These are phyloP conservation scores for Vanrija sp. DNA, from an alignment of 1,284 basidiomycete species.

Conservation along the genomic window DNA sequence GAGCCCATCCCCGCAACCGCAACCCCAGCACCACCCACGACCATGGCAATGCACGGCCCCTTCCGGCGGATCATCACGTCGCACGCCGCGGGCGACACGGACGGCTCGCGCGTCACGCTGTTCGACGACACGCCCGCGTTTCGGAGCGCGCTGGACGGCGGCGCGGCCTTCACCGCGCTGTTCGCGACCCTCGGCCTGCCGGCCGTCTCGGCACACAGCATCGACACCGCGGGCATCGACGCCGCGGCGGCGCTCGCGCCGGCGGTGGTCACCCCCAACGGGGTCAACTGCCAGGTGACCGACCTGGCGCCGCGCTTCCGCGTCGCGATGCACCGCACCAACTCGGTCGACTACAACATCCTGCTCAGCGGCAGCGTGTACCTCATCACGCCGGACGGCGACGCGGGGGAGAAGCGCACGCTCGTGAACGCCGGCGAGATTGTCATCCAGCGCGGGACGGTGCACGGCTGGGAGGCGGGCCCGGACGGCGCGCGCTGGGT, in stretches of 20 bases:
- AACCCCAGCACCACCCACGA: neutral
- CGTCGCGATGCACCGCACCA: constrained; percentile 40
- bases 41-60: constrained; percentile 13
- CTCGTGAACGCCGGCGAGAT: constrained; percentile 38
- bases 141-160: constrained; percentile 22
- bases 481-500: constrained; percentile 40
- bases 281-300: constrained; percentile 43
- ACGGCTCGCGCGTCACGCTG: constrained; percentile 25
- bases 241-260: constrained; percentile 16
- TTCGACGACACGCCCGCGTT: constrained; percentile 21
- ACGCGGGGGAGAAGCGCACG: constrained; percentile 23
- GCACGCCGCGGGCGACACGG: constrained; percentile 21
- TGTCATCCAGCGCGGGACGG: constrained; percentile 45
- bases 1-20: no score
- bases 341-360: constrained; percentile 44
- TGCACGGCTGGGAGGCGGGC: constrained; percentile 47
- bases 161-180: constrained; percentile 29
- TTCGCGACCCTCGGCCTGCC: constrained; percentile 34
- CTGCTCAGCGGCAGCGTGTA: constrained; percentile 31
- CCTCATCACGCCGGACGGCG: constrained; percentile 32
- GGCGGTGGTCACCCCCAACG: constrained; percentile 31
- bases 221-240: constrained; percentile 19
- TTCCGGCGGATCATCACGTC: constrained; percentile 40
- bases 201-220: constrained; percentile 18
- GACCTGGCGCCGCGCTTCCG: constrained; percentile 33